Percentiles rank a stretch among this genome's conserved stretches.
Conservation (phyloP, 2,329 filamentous ascomycete genomes). For the Sarocladium brachiariae region DNA sequence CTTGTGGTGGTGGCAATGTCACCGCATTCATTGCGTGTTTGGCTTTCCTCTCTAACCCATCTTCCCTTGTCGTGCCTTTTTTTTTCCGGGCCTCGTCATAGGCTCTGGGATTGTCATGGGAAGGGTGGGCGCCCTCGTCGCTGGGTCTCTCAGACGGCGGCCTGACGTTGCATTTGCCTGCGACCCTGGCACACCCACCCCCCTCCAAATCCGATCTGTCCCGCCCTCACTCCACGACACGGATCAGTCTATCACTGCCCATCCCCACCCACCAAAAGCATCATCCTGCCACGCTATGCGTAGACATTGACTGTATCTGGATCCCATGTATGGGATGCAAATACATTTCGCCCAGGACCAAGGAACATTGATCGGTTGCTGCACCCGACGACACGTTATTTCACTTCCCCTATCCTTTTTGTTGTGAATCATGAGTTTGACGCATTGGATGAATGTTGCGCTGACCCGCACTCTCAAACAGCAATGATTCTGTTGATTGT, state of each 20-base stretch:
- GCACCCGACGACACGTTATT: too few species aligned
- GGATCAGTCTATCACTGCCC: constrained; percentile 8
- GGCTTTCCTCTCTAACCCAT: not conserved
- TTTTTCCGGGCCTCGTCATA: not conserved
- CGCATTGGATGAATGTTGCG: not conserved
- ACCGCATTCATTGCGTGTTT: not conserved
- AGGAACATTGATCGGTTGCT: too few species aligned
- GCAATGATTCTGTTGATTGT: constrained; percentile 92
- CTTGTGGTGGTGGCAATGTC: not conserved
- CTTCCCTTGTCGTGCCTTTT: not conserved
- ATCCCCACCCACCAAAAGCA: constrained; percentile 5
- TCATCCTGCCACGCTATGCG: not conserved
- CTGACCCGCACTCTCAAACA: constrained; percentile 27
- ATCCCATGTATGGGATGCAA: not conserved
- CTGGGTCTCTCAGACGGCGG: constrained; percentile 7
- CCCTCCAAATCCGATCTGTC: constrained; percentile 8
- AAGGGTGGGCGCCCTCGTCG: constrained; percentile 6
- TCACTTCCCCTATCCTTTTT: constrained; percentile 9
- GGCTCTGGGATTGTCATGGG: not conserved
- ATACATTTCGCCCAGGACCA: too few species aligned
- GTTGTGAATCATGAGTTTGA: constrained; percentile 2
- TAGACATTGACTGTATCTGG: not conserved
- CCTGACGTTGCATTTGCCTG: constrained; percentile 9
- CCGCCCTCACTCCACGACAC: constrained; percentile 8
- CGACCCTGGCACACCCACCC: constrained; percentile 8